Evolutionary conservation across 2,329 filamentous ascomycete genomes (phyloP).

Genomic region (Penicillium sp.): DNA sequence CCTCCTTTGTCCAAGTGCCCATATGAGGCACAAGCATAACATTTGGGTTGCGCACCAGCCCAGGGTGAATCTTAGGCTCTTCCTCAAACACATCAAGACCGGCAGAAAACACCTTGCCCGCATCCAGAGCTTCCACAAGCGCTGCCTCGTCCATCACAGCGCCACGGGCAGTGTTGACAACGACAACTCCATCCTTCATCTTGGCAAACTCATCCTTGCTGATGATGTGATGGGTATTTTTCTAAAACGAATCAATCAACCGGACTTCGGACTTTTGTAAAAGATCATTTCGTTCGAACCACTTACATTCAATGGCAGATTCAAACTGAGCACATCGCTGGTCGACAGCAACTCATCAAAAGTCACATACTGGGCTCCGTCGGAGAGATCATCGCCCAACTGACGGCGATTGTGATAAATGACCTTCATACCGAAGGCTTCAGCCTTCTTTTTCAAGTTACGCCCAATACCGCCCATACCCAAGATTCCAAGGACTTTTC

Average conservation of each 20-base stretch:
- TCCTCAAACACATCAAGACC: conserved; percentile 80
- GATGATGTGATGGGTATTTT: conserved; percentile 69
- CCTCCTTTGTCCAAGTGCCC: conserved; percentile 73
- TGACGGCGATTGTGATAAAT: conserved; percentile 67
- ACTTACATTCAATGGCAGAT: conserved; percentile 73
- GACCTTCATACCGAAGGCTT: conserved; percentile 68
- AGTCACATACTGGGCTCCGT: conserved; percentile 46
- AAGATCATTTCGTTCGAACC: neutral
- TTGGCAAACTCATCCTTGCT: conserved; percentile 62
- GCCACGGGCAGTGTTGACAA: conserved; percentile 78
- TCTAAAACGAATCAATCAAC: too few relatives aligned
- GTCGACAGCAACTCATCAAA: conserved; percentile 65
- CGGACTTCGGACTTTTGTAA: too few relatives aligned
- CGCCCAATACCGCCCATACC: conserved; percentile 83
- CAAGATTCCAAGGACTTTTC: conserved; percentile 71
- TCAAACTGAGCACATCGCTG: conserved; percentile 73
- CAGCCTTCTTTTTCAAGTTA: conserved; percentile 67
- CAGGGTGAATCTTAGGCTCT: conserved; percentile 69
- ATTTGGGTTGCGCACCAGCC: conserved; percentile 62
- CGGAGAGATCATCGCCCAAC: conserved; percentile 49
- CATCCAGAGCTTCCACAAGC: conserved; percentile 65
- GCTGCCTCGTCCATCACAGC: conserved; percentile 77
- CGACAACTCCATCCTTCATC: conserved; percentile 72
- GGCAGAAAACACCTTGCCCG: conserved; percentile 62
- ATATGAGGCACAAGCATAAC: conserved; percentile 77